Base-by-base conservation (phyloP, 2,329 filamentous ascomycete genomes). In the Cladophialophora bantiana region DNA sequence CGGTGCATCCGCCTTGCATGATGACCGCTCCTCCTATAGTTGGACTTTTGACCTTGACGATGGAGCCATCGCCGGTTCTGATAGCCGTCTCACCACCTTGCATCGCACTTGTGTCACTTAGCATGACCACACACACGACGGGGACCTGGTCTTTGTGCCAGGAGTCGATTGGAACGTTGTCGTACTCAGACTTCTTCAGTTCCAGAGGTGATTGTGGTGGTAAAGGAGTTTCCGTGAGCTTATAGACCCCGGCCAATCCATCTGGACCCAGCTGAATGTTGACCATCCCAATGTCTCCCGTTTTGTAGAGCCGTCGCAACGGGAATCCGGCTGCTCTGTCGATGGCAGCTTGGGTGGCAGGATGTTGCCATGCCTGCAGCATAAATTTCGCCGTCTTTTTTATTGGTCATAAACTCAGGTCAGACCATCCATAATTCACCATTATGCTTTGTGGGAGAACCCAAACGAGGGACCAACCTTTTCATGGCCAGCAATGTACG, bases 1-100 rank as follows among this genome's bases (percentile, higher is more conserved):
- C 83, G 66, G 90, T 88, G 76, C 89, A 89, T 26, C 88, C 82
- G n/a, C 88, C 88, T 75, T 90, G 88, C 52, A 90, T 79, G 20
- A 90, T 81, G 1, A 89, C 85, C 1, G 85, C 87, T 54, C 73
- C 69, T 73, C 80, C 79, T 74, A 80, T 81, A n/a, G 71, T 65
- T 65, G 79, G 79, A n/a, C 79, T 79, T 6, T 79, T 75, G 53
- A 80, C 77, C 70, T 81, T 82, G 68, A 76, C 76, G 40, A 80
- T 77, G 31, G 79, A 75, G 3, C 80, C 80, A 42, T 72, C 82
- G 0, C 80, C 83, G 20, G 83, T 90, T 65, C 83, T 88, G 54
- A 82, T 79, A 20, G 84, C 88, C 13, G 85, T 91, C 68, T 86
- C 88, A 59, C 82, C 83, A 34, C 83, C 83, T 36, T 78, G 70